Conservation (phyloP, 1,139 yeast species). For the Lodderomyces jiufengensis region DNA sequence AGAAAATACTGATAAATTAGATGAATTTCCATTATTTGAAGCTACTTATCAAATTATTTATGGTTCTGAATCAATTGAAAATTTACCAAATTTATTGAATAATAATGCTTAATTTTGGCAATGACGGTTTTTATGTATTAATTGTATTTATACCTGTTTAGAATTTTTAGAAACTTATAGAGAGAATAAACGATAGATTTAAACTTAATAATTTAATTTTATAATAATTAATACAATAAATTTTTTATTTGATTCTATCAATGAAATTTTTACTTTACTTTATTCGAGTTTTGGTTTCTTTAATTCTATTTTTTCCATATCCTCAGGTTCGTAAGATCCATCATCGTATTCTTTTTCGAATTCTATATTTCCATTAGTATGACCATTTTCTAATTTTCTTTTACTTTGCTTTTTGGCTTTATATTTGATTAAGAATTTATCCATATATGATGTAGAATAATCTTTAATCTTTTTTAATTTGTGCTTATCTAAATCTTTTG, state of each 20-base stretch:
- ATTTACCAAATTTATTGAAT: constrained; percentile 36
- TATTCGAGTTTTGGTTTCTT: too few species aligned
- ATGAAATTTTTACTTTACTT: too few species aligned
- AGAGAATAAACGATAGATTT: constrained; percentile 1
- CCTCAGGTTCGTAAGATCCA: too few species aligned
- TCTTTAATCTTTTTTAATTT: constrained; percentile 66
- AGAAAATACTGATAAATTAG: constrained; percentile 27
- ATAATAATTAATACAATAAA: too few species aligned
- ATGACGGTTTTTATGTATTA: background rate
- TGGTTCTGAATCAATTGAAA: constrained; percentile 40
- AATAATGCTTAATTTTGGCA: background rate
- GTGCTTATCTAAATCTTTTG: constrained; percentile 56
- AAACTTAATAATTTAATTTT: background rate
- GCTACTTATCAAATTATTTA: constrained; percentile 46
- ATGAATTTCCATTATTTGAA: constrained; percentile 46
- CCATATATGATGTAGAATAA: constrained; percentile 69
- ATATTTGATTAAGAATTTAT: constrained; percentile 59
- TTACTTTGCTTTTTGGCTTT: constrained; percentile 22
- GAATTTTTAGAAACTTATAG: constrained; percentile 1
- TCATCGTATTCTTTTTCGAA: background rate
- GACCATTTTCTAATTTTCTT: constrained; percentile 4
- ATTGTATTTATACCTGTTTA: constrained; percentile 3
- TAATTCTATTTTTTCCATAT: too few species aligned
- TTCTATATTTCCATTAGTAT: background rate
- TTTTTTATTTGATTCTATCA: too few species aligned